phyloP scores from a whole-genome alignment of 441 rosid genomes.

The Pelargonium fulgidum region DNA sequence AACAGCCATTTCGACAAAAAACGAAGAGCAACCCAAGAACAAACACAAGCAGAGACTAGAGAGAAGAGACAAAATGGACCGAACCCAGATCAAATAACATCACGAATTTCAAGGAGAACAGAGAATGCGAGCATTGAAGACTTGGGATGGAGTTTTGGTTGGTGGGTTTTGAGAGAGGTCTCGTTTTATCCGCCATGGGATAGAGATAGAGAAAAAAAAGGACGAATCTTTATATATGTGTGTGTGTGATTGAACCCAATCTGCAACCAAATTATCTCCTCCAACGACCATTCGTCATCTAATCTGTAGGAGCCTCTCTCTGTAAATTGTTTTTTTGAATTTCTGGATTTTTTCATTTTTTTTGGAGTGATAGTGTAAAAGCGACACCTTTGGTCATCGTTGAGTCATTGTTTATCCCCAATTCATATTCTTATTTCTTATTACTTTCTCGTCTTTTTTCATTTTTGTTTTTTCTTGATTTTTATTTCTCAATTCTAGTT shows the following conservation, averaged over 20 bases:
- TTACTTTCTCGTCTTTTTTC: neutral
- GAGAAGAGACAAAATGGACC: conserved; percentile 4
- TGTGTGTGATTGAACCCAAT: neutral
- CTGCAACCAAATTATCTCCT: neutral
- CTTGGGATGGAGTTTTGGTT: neutral
- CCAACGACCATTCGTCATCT: conserved; percentile 6
- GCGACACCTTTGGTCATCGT: conserved; percentile 8
- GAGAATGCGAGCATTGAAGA: neutral
- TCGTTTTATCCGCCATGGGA: conserved; percentile 8
- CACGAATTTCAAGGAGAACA: neutral
- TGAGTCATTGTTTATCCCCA: conserved; percentile 2
- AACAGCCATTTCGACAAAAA: conserved; percentile 3
- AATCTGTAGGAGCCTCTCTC: neutral
- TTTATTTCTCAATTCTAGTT: too few species aligned
- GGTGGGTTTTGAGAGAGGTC: conserved; percentile 11
- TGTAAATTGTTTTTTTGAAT: neutral
- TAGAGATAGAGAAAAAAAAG: neutral
- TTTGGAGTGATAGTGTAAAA: neutral
- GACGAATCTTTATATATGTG: conserved; percentile 4
- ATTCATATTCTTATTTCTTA: neutral
- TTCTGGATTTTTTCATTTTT: neutral
- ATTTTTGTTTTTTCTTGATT: too few species aligned
- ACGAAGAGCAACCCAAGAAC: neutral
- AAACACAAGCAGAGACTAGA: neutral
- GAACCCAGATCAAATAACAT: conserved; percentile 1